Evolutionary conservation across 2,329 filamentous ascomycete genomes (phyloP).

Genomic region (Botrytis porri): DNA sequence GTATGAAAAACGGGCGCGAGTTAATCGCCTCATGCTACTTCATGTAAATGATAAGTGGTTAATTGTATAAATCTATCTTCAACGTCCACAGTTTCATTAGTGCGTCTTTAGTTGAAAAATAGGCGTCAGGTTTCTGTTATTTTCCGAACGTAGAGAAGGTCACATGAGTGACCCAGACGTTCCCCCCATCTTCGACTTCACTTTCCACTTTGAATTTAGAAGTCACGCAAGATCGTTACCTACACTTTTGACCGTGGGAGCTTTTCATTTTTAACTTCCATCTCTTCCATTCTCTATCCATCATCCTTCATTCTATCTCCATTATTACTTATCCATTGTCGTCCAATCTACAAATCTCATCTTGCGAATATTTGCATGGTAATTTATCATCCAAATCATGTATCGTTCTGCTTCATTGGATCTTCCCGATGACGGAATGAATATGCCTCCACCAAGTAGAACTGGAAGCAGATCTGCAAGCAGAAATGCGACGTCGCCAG

Average conservation of each 20-base stretch:
- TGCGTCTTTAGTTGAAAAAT: background rate
- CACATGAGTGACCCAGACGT: constrained; percentile 1
- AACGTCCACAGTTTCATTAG: background rate
- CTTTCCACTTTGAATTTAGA: background rate
- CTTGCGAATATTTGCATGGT: background rate
- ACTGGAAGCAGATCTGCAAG: background rate
- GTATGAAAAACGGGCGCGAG: too few species aligned
- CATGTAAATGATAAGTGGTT: background rate
- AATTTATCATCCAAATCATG: background rate
- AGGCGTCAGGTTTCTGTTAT: background rate
- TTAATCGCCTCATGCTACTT: background rate
- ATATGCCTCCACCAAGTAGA: background rate
- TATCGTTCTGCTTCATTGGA: background rate
- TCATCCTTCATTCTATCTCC: background rate
- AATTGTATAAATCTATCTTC: background rate
- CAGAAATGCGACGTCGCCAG: background rate
- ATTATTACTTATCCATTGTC: background rate
- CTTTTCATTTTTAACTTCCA: background rate
- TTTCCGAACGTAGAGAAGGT: background rate
- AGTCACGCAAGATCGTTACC: background rate
- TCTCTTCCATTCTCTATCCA: background rate
- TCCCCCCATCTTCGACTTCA: background rate
- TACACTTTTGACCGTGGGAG: background rate
- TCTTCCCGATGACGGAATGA: background rate
- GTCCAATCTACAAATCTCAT: background rate